Percentiles rank a stretch among this genome's conserved stretches.
phyloP scores from a whole-genome alignment of 2,329 filamentous ascomycete species.

The Aspergillus aculeatinus region DNA sequence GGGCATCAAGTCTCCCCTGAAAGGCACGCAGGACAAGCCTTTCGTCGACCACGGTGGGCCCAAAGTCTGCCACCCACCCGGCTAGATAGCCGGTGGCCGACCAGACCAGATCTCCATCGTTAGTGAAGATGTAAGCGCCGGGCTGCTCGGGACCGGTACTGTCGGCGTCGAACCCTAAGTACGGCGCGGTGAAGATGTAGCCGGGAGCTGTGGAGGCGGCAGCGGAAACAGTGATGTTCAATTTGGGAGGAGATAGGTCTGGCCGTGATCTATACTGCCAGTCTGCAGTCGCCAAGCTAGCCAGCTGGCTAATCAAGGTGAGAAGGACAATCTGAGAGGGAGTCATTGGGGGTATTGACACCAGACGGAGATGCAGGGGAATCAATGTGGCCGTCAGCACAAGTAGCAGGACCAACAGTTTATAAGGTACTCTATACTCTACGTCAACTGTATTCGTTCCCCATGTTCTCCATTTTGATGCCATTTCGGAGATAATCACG shows the following conservation, averaged over 20 bases:
- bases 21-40: conserved; percentile 53
- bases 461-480: no score
- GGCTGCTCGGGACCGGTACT: conserved; percentile 44
- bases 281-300: neutral
- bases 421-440: no score
- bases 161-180: conserved; percentile 18
- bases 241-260: conserved; percentile 1
- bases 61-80: conserved; percentile 54
- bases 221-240: conserved; percentile 32
- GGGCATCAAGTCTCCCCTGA: conserved; percentile 50
- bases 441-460: no score
- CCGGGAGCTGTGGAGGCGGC: conserved; percentile 23
- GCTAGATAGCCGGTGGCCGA: conserved; percentile 52
- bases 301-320: neutral
- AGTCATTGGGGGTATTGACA: no score
- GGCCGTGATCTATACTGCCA: conserved; percentile 8
- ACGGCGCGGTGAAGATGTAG: conserved; percentile 33
- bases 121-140: conserved; percentile 53
- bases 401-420: no score
- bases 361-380: no score
- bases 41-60: conserved; percentile 44
- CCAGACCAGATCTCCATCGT: conserved; percentile 55
- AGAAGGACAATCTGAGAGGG: no score
- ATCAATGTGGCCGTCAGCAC: no score
- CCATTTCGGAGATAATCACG: no score